A percentile compares a stretch with the other conserved stretches of the same genome.
These are phyloP conservation scores for Perkinsus marinus DNA, from an alignment of 169 alveolate genomes.

Conservation along the genomic window DNA sequence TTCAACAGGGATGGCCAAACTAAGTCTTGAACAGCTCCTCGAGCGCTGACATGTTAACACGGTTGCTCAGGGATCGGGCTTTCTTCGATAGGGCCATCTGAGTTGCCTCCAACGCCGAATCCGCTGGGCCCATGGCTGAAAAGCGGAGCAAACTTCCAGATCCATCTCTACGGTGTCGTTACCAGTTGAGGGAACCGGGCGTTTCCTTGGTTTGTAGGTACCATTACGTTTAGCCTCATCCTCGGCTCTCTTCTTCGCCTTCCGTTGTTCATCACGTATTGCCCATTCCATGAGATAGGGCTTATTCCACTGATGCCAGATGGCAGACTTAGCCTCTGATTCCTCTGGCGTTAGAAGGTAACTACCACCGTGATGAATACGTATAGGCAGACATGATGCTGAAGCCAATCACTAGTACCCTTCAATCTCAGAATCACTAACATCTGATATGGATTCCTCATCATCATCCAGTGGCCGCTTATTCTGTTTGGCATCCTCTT, in stretches of 20 bases:
- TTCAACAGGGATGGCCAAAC: not conserved
- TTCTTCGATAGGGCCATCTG: not conserved
- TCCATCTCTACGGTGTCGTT: not conserved
- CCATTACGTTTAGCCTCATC: not conserved
- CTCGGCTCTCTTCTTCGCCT: not conserved
- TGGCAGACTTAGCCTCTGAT: slow-evolving; percentile 16
- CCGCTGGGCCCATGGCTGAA: not conserved
- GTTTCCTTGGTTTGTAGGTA: not conserved
- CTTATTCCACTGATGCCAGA: slow-evolving; percentile 7
- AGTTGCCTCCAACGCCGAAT: not conserved
- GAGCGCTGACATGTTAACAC: not conserved
- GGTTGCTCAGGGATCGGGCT: not conserved
- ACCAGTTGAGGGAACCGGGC: not conserved
- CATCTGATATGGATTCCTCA: not conserved
- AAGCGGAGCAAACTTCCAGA: not conserved
- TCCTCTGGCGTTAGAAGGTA: slow-evolving; percentile 12
- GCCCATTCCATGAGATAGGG: not conserved
- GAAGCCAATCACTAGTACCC: not conserved
- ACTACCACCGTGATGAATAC: not conserved
- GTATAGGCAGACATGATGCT: not conserved
- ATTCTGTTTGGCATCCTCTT: not conserved
- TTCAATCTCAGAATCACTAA: not conserved
- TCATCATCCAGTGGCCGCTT: slow-evolving; percentile 2
- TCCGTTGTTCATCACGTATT: not conserved
- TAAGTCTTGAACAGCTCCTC: not conserved